phyloP scores from a whole-genome alignment of 108 stramenopile genomes.

The Nitzschia palea region DNA sequence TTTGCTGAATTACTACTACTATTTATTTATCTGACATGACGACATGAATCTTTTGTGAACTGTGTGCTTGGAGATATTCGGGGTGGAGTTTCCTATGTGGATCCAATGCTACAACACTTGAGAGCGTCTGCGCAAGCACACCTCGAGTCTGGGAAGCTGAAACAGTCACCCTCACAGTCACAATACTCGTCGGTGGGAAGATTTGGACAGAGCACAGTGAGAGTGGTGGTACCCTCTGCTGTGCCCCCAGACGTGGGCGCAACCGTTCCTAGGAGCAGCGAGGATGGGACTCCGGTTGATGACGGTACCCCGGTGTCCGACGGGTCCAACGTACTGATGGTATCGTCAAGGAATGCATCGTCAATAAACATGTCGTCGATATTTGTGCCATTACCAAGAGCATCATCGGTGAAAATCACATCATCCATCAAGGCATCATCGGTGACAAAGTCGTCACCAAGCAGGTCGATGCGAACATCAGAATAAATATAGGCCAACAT shows the following conservation, averaged over 20 bases:
- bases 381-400: not conserved
- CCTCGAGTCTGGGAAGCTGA: conserved; percentile 16
- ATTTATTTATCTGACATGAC: too few relatives aligned
- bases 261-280: not conserved
- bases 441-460: not conserved
- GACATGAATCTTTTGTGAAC: too few relatives aligned
- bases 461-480: not conserved
- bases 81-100: too few relatives aligned
- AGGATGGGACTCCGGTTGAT: too few relatives aligned
- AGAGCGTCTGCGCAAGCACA: conserved; percentile 19
- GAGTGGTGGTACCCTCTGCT: not conserved
- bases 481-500: conserved; percentile 14
- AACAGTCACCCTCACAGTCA: conserved; percentile 25
- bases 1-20: too few relatives aligned
- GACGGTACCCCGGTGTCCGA: too few relatives aligned
- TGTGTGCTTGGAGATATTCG: too few relatives aligned
- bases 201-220: conserved; percentile 8
- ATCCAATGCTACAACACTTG: conserved; percentile 6
- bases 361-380: conserved; percentile 11
- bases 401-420: not conserved
- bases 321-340: too few relatives aligned
- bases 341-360: not conserved
- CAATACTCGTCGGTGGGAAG: conserved; percentile 18
- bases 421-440: not conserved
- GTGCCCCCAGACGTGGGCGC: not conserved